Evolutionary conservation across 129 eudicot species (phyloP).

Genomic region (Scalesia atractyloides): DNA sequence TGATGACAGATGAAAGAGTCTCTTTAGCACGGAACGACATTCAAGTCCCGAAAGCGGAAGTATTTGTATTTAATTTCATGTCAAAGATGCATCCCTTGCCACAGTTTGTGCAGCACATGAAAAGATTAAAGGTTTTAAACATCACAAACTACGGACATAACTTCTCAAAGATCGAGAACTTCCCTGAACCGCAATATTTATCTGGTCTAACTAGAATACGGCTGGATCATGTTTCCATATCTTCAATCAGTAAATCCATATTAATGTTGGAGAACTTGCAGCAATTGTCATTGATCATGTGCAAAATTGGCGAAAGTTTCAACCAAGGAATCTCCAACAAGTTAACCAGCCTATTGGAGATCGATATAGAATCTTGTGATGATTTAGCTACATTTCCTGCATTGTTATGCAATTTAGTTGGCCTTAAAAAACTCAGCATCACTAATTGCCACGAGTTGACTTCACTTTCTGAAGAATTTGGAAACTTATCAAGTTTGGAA

Average conservation of each 20-base stretch:
- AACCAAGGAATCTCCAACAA: slow-evolving; percentile 10
- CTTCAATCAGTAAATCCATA: slow-evolving; percentile 23
- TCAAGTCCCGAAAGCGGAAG: slow-evolving; percentile 42
- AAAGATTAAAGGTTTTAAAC: slow-evolving; percentile 40
- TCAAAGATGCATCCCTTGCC: slow-evolving; percentile 41
- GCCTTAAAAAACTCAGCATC: slow-evolving; percentile 17
- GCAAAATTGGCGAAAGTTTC: slow-evolving; percentile 35
- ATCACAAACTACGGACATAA: slow-evolving; percentile 47
- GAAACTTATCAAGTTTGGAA: slow-evolving; percentile 11
- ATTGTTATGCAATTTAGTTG: background rate
- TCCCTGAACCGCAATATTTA: slow-evolving; percentile 26
- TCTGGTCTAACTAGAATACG: slow-evolving; percentile 36
- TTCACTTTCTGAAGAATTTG: slow-evolving; percentile 20
- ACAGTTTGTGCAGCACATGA: slow-evolving; percentile 19
- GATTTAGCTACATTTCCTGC: slow-evolving; percentile 7
- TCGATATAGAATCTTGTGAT: slow-evolving; percentile 41
- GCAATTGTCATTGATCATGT: slow-evolving; percentile 45
- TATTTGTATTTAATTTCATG: slow-evolving; percentile 41
- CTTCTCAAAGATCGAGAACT: slow-evolving; percentile 30
- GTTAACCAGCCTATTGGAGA: slow-evolving; percentile 39
- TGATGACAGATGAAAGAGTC: slow-evolving; percentile 41
- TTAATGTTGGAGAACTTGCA: slow-evolving; percentile 32
- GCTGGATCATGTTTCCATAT: slow-evolving; percentile 37
- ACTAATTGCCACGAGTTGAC: slow-evolving; percentile 20
- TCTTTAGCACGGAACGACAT: slow-evolving; percentile 37